phyloP scores from a whole-genome alignment of 208 protist species.

The Acanthamoeba healyi region DNA sequence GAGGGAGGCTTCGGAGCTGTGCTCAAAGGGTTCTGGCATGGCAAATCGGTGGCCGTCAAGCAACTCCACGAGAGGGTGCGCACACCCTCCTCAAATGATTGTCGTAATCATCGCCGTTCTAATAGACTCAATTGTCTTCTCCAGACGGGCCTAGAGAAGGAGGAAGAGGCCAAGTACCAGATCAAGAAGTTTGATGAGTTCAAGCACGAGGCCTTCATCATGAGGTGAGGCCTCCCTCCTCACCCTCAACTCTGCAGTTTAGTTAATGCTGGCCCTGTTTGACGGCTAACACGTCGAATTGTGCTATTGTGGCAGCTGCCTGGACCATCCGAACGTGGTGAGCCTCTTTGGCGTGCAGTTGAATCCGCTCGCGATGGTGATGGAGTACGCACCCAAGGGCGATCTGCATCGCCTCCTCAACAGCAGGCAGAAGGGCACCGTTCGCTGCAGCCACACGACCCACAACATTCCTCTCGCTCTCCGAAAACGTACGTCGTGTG shows the following conservation, averaged over 20 bases:
- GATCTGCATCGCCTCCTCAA: conserved; percentile 76
- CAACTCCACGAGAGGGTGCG: conserved; percentile 12
- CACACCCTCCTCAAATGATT: neutral
- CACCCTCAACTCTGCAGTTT: too few relatives aligned
- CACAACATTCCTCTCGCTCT: conserved; percentile 27
- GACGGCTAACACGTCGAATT: too few relatives aligned
- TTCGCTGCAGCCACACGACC: conserved; percentile 12
- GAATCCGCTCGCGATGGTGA: conserved; percentile 66
- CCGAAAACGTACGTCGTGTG: conserved; percentile 32
- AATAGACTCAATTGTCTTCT: neutral
- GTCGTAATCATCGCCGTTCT: neutral
- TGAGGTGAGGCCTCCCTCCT: conserved; percentile 54
- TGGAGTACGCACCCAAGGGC: conserved; percentile 80
- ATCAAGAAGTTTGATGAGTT: conserved; percentile 80
- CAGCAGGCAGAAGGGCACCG: conserved; percentile 1
- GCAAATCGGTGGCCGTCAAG: conserved; percentile 46
- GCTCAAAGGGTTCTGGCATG: conserved; percentile 58
- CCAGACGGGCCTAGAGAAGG: conserved; percentile 19
- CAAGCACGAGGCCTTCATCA: conserved; percentile 81
- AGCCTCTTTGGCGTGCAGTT: conserved; percentile 77
- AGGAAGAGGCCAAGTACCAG: conserved; percentile 62
- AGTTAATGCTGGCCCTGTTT: too few relatives aligned
- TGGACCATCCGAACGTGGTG: conserved; percentile 82
- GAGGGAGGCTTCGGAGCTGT: conserved; percentile 58
- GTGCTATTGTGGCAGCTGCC: neutral